A percentile compares a stretch with the other conserved stretches of the same genome.
Conservation (phyloP, 805 yeast genomes). For the Suhomyces xylopsoci region DNA sequence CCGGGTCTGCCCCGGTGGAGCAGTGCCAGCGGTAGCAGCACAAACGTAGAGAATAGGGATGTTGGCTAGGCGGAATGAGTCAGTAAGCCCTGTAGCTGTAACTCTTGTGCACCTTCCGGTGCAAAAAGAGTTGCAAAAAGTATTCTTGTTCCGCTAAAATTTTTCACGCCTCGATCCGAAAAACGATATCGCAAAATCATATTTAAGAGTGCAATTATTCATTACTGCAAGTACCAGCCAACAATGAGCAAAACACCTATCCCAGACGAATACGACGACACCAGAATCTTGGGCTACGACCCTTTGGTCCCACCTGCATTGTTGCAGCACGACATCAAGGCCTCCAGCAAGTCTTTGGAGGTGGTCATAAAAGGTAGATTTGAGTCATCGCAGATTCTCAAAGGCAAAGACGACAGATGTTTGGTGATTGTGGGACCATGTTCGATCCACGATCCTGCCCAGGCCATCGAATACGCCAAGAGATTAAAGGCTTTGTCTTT, state of each 20-base stretch:
- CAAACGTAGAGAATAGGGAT: background rate
- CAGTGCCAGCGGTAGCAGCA: background rate
- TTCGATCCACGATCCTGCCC: constrained; percentile 87
- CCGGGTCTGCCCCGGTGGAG: background rate
- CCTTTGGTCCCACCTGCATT: constrained; percentile 93
- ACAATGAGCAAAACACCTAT: constrained; percentile 14
- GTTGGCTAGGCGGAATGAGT: background rate
- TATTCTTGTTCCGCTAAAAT: background rate
- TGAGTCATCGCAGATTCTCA: constrained; percentile 71
- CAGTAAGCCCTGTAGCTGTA: no score
- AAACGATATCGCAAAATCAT: background rate
- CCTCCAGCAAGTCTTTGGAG: constrained; percentile 49
- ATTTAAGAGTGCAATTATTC: background rate
- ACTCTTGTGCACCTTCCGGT: background rate
- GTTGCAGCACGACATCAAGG: constrained; percentile 80
- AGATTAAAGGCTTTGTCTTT: constrained; percentile 65
- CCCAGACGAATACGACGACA: constrained; percentile 70
- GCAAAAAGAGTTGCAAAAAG: background rate
- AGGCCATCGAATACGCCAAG: constrained; percentile 84
- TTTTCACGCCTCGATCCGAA: background rate
- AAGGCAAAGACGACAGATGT: constrained; percentile 76
- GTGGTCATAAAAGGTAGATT: constrained; percentile 76
- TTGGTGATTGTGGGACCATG: constrained; percentile 94
- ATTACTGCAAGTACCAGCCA: background rate
- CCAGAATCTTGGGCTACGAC: constrained; percentile 83